A percentile compares a stretch with the other conserved stretches of the same genome.
phyloP scores from a whole-genome alignment of 2,329 filamentous ascomycete genomes.

The Thielaviopsis cerberus region DNA sequence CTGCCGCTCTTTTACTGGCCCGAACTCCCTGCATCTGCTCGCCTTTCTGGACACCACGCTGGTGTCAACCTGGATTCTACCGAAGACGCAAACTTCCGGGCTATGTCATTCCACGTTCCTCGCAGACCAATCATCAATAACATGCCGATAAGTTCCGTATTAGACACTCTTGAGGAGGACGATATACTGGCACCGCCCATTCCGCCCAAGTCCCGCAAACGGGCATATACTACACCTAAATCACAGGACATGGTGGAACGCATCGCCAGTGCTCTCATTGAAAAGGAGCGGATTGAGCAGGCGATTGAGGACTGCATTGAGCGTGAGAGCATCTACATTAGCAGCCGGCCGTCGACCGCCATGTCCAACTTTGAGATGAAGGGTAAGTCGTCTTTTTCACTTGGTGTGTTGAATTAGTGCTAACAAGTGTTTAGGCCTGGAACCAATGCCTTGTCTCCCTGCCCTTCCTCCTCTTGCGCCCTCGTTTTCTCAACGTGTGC shows the following conservation, averaged over 20 bases:
- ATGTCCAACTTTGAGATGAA: conserved; percentile 20
- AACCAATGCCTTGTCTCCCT: conserved; percentile 37
- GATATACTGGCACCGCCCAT: conserved; percentile 17
- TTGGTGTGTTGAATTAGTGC: background rate
- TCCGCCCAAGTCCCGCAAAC: conserved; percentile 27
- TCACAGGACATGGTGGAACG: conserved; percentile 35
- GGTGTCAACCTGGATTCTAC: conserved; percentile 1
- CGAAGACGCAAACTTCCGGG: background rate
- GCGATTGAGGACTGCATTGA: conserved; percentile 42
- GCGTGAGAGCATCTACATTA: conserved; percentile 38
- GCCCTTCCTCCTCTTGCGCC: conserved; percentile 37
- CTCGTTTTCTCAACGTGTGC: conserved; percentile 38
- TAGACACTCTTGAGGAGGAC: conserved; percentile 14
- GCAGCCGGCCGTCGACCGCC: conserved; percentile 34
- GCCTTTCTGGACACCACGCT: conserved; percentile 5
- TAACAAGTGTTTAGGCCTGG: conserved; percentile 20
- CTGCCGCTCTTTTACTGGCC: conserved; percentile 30
- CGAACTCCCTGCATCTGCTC: background rate
- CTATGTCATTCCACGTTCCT: conserved; percentile 37
- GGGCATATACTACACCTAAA: conserved; percentile 27
- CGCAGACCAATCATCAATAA: conserved; percentile 24
- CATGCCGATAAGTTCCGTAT: conserved; percentile 14
- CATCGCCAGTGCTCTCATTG: conserved; percentile 37
- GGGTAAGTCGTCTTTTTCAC: conserved; percentile 15
- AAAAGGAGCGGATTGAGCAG: conserved; percentile 38